These are phyloP conservation scores for Suillus fuscotomentosus DNA, from an alignment of 768 basidiomycete species.

Conservation along the genomic window DNA sequence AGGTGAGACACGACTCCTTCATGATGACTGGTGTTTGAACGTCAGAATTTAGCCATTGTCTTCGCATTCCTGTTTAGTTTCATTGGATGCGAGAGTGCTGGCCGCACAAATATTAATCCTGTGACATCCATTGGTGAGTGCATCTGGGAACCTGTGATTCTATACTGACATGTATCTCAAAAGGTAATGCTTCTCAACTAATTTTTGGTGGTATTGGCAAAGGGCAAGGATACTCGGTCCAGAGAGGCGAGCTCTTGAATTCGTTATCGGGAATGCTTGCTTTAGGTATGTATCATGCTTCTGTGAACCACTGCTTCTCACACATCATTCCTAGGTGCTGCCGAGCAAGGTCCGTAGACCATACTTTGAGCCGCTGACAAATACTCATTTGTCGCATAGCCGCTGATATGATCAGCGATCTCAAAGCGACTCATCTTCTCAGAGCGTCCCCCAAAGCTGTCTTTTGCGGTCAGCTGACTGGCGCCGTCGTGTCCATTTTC, in stretches of 20 bases:
- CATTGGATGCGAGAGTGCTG: constrained; percentile 60
- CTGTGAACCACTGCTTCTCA: background rate
- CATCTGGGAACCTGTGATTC: background rate
- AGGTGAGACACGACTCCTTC: constrained; percentile 8
- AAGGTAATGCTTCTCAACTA: constrained; percentile 52
- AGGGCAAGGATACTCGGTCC: constrained; percentile 31
- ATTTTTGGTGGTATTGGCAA: constrained; percentile 63
- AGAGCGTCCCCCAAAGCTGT: constrained; percentile 62
- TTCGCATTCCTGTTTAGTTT: constrained; percentile 67
- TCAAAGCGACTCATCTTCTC: constrained; percentile 70
- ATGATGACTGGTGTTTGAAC: background rate
- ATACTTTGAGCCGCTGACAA: background rate
- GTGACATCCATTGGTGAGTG: constrained; percentile 49
- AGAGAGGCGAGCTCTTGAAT: constrained; percentile 18
- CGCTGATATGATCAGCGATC: constrained; percentile 64
- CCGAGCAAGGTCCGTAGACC: constrained; percentile 19
- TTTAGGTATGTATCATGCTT: constrained; percentile 10
- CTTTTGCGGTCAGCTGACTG: constrained; percentile 58
- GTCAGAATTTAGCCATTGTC: constrained; percentile 36
- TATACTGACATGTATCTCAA: background rate
- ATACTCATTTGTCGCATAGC: constrained; percentile 23
- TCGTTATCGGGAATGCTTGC: constrained; percentile 27
- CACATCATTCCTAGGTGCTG: constrained; percentile 12
- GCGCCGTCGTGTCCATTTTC: constrained; percentile 60
- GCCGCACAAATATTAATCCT: constrained; percentile 62